phyloP scores from a whole-genome alignment of 176 grass and related monocot genomes.

The Avena insularis region DNA sequence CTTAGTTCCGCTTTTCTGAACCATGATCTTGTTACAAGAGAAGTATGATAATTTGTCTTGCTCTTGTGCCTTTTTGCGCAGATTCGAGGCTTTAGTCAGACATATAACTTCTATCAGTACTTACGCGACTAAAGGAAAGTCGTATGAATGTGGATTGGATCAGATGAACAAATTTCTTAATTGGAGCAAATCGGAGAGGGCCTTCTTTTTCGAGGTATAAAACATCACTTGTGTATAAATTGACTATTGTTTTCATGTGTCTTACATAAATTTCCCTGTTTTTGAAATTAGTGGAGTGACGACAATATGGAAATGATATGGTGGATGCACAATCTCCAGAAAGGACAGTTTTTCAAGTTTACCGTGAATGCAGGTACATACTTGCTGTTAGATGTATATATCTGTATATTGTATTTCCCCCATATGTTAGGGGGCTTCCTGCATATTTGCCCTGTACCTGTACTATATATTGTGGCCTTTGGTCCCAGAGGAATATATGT shows the following conservation, averaged over 20 bases:
- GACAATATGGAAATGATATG: neutral
- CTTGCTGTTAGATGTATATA: too few species aligned
- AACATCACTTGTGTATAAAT: neutral
- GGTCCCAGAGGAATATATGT: too few species aligned
- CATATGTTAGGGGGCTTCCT: too few species aligned
- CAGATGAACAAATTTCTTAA: neutral
- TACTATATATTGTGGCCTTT: too few species aligned
- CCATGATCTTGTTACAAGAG: too few species aligned
- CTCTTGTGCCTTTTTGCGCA: neutral
- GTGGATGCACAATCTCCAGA: neutral
- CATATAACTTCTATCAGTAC: neutral
- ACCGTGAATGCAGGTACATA: neutral
- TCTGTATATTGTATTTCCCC: too few species aligned
- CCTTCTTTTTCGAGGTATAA: neutral
- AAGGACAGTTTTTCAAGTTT: neutral
- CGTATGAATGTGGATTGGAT: neutral
- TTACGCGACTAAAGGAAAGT: neutral
- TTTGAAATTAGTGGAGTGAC: neutral
- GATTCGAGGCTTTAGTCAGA: neutral
- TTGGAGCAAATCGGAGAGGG: neutral
- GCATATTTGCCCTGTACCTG: too few species aligned
- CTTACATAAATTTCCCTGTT: neutral
- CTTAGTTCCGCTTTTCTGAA: too few species aligned
- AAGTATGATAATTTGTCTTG: too few species aligned
- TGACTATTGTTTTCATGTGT: neutral